A percentile compares a stretch with the other conserved stretches of the same genome.
Evolutionary conservation across 306 rosid genomes (phyloP).

Genomic region (Glycine soja): DNA sequence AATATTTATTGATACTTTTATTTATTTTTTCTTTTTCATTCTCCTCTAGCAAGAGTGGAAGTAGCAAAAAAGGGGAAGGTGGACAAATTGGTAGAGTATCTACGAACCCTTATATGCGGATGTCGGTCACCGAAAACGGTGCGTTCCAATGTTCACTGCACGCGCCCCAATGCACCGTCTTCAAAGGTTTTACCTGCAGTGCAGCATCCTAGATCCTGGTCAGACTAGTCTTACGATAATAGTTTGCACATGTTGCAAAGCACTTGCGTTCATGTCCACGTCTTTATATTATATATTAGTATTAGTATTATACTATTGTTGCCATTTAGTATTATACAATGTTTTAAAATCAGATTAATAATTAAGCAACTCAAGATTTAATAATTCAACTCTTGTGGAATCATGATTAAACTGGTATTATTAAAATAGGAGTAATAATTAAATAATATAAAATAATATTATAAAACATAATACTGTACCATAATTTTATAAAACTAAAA

Average conservation of each 20-base stretch:
- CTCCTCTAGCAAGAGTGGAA: too few relatives aligned
- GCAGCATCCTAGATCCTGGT: background rate
- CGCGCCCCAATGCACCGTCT: constrained; percentile 12
- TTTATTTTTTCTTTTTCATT: too few relatives aligned
- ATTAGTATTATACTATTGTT: background rate
- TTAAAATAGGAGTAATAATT: too few relatives aligned
- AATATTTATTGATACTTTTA: too few relatives aligned
- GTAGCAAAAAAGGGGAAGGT: too few relatives aligned
- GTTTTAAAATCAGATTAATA: too few relatives aligned
- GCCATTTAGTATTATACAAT: background rate
- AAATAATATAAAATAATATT: too few relatives aligned
- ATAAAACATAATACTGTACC: too few relatives aligned
- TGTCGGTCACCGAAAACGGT: constrained; percentile 50
- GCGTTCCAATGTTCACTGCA: background rate
- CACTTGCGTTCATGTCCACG: background rate
- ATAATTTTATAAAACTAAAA: too few relatives aligned
- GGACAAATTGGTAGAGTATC: background rate
- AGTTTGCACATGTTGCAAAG: background rate
- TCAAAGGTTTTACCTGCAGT: background rate
- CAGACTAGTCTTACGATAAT: background rate
- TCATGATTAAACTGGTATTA: too few relatives aligned
- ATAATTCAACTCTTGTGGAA: too few relatives aligned
- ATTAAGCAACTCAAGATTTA: too few relatives aligned
- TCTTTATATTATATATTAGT: background rate
- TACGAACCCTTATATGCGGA: background rate